A percentile compares a stretch with the other conserved stretches of the same genome.
These are phyloP conservation scores for Ogataea ramenticola DNA, from an alignment of 805 yeast species.

Conservation along the genomic window DNA sequence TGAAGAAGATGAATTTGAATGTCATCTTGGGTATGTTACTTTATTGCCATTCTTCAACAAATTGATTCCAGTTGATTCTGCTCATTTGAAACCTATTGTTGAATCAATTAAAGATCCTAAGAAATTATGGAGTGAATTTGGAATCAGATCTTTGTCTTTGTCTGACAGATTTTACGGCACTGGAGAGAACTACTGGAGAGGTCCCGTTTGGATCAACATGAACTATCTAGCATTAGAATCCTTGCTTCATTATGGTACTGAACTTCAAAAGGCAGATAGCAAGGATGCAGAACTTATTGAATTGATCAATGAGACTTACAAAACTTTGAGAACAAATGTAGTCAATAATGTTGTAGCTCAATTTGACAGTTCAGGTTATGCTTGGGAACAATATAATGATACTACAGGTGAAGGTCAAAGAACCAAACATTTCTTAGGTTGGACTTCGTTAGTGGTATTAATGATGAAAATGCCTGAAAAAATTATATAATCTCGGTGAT, in stretches of 20 bases:
- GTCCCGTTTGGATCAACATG: slow-evolving; percentile 88
- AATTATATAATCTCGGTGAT: not conserved
- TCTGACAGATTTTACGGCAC: slow-evolving; percentile 58
- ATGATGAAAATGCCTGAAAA: slow-evolving; percentile 78
- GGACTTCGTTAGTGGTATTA: slow-evolving; percentile 78
- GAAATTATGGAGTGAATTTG: slow-evolving; percentile 70
- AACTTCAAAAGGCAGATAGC: slow-evolving; percentile 21
- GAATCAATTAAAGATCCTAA: slow-evolving; percentile 59
- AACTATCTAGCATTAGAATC: slow-evolving; percentile 77
- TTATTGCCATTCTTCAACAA: slow-evolving; percentile 78
- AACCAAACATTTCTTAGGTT: slow-evolving; percentile 86
- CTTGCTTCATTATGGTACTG: slow-evolving; percentile 44
- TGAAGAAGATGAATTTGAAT: slow-evolving; percentile 56
- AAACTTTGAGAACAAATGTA: slow-evolving; percentile 53
- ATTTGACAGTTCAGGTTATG: slow-evolving; percentile 71
- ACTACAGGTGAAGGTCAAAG: slow-evolving; percentile 68
- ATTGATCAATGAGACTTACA: slow-evolving; percentile 45
- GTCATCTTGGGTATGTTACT: slow-evolving; percentile 85
- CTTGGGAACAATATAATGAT: slow-evolving; percentile 89
- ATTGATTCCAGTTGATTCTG: slow-evolving; percentile 44
- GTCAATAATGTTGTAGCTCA: slow-evolving; percentile 62
- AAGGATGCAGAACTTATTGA: slow-evolving; percentile 23
- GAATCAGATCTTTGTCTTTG: slow-evolving; percentile 75
- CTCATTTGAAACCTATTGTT: slow-evolving; percentile 44
- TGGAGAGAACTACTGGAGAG: slow-evolving; percentile 93